Percentiles rank a stretch among this genome's conserved stretches.
Evolutionary conservation across 2,329 filamentous ascomycete species (phyloP).

Genomic region (Cercospora berteroae): DNA sequence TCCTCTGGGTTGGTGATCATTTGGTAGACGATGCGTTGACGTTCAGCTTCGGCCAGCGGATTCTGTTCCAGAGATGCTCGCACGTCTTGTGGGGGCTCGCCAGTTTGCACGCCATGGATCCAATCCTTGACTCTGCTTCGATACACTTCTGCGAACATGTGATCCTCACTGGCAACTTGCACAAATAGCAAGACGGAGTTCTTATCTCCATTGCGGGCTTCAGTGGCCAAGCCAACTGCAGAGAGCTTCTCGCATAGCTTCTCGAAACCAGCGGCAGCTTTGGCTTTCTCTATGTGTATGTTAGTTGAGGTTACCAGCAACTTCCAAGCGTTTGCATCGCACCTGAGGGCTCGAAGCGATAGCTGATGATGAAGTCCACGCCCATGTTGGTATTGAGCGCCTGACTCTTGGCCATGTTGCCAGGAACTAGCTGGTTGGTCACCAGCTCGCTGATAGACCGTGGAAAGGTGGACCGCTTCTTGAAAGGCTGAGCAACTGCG

Average conservation of each 20-base stretch:
- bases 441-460: slow-evolving; percentile 34
- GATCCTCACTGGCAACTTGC: slow-evolving; percentile 70
- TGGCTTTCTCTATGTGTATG: slow-evolving; percentile 56
- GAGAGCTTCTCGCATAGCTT: slow-evolving; percentile 74
- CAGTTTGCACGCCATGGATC: slow-evolving; percentile 81
- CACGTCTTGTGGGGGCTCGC: slow-evolving; percentile 72
- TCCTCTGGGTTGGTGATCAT: slow-evolving; percentile 55
- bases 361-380: slow-evolving; percentile 87
- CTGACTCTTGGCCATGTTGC: slow-evolving; percentile 37
- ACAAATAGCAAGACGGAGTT: slow-evolving; percentile 79
- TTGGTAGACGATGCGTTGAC: slow-evolving; percentile 81
- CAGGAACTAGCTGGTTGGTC: slow-evolving; percentile 33
- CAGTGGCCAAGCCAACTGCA: slow-evolving; percentile 76
- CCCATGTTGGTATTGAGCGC: slow-evolving; percentile 56
- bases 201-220: slow-evolving; percentile 77
- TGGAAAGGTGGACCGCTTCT: slow-evolving; percentile 27
- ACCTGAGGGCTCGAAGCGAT: slow-evolving; percentile 69
- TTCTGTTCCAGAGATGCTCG: slow-evolving; percentile 66
- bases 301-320: background rate
- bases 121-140: slow-evolving; percentile 82
- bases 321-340: background rate
- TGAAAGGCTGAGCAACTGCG: slow-evolving; percentile 6
- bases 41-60: slow-evolving; percentile 82
- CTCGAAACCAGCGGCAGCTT: slow-evolving; percentile 73
- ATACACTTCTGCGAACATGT: slow-evolving; percentile 78